A percentile compares a stretch with the other conserved stretches of the same genome.
These are phyloP conservation scores for Cystobasidium onofrii DNA, from an alignment of 768 basidiomycete genomes.

Conservation along the genomic window DNA sequence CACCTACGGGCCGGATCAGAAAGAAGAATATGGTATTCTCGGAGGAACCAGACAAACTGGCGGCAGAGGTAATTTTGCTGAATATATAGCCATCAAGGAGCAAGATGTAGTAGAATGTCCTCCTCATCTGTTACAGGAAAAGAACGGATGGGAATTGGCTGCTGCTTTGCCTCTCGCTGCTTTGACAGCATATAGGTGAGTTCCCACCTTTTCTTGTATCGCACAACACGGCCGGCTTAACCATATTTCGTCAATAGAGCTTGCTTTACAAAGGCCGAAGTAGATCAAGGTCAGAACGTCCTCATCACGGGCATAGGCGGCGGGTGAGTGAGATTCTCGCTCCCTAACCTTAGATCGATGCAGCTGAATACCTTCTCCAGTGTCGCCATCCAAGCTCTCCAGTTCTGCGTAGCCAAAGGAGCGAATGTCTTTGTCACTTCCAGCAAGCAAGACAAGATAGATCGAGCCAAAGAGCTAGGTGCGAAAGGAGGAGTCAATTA, in stretches of 20 bases:
- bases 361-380: conserved; percentile 41
- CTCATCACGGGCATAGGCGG: conserved; percentile 52
- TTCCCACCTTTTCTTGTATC: neutral
- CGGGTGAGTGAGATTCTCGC: conserved; percentile 3
- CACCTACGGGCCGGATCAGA: conserved; percentile 36
- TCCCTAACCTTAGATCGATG: neutral
- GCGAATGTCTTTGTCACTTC: conserved; percentile 75
- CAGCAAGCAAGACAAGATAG: conserved; percentile 61
- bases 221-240: neutral
- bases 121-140: conserved; percentile 61
- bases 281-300: conserved; percentile 60
- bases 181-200: conserved; percentile 75
- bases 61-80: conserved; percentile 59
- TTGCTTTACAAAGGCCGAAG: conserved; percentile 57
- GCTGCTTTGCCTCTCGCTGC: conserved; percentile 72
- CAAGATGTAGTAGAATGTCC: conserved; percentile 59
- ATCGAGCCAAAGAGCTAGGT: conserved; percentile 59
- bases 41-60: conserved; percentile 54
- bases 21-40: conserved; percentile 53
- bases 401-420: conserved; percentile 65
- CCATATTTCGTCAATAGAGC: conserved; percentile 51
- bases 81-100: conserved; percentile 66
- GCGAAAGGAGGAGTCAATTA: conserved; percentile 72
- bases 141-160: conserved; percentile 42
- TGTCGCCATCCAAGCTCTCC: conserved; percentile 67